A percentile compares a stretch with the other conserved stretches of the same genome.
These are phyloP conservation scores for Ustilago lituana DNA, from an alignment of 1,284 basidiomycete species.

Conservation along the genomic window DNA sequence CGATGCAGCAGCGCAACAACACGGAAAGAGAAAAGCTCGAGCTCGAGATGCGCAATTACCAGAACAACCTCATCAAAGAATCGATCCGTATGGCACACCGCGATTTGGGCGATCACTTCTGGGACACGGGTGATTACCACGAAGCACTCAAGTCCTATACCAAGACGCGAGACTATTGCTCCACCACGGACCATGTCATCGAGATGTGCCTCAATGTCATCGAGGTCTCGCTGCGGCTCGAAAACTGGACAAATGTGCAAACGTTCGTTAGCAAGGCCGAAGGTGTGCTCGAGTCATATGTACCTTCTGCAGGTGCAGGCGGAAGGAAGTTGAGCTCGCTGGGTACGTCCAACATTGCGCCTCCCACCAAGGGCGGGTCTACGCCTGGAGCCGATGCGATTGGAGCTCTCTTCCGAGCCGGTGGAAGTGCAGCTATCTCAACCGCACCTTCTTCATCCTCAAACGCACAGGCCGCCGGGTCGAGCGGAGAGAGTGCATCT, in stretches of 20 bases:
- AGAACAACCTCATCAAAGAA: constrained; percentile 92
- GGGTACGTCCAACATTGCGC: constrained; percentile 26
- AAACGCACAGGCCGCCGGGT: constrained; percentile 14
- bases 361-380: constrained; percentile 40
- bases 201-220: constrained; percentile 72
- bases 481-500: constrained; percentile 21
- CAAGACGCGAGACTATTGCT: constrained; percentile 85
- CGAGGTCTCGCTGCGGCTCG: constrained; percentile 79
- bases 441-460: constrained; percentile 4
- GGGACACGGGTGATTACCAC: constrained; percentile 76
- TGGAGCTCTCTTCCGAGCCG: constrained; percentile 63
- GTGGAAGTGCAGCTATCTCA: constrained; percentile 41
- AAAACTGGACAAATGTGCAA: constrained; percentile 81
- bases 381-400: constrained; percentile 60
- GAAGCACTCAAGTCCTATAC: constrained; percentile 80
- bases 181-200: constrained; percentile 82
- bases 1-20: constrained; percentile 73
- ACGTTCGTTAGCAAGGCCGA: constrained; percentile 92
- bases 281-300: constrained; percentile 78
- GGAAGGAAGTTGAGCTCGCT: constrained; percentile 62
- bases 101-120: constrained; percentile 81
- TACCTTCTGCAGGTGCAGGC: constrained; percentile 67
- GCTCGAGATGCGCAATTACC: constrained; percentile 86
- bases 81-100: constrained; percentile 88
- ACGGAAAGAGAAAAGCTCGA: constrained; percentile 79